Evolutionary conservation across 1,139 yeast genomes (phyloP), one percentile per base, ranked within the genome.

Genomic region (Blastobotrys malaysiensis): DNA sequence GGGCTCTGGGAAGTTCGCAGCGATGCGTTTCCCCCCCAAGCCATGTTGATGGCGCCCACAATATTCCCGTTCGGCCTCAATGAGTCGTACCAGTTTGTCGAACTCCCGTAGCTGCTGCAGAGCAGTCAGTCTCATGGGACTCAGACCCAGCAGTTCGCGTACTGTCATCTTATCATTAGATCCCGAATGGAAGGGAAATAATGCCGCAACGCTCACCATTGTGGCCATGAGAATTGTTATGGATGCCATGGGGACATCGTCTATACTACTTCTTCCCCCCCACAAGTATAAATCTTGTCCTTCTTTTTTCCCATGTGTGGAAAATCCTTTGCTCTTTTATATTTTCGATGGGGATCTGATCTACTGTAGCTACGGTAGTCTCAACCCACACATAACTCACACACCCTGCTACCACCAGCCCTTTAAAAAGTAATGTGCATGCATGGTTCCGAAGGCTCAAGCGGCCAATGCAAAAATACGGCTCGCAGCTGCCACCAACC

Each of bases 1-100:
- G 2, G 95, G 86, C 54, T 81, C 83, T 13, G 57, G 73, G 73
- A 45, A 57, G 36, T 51, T 18, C 52, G 51, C 48, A 21, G 55
- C 57, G 9, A 50, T 55, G 9, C 53, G 53, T 24, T 54, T 54
- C 16, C 43, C 51, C 18, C 43, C 31, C 2, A 2, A 2, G 44
- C 24, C 24, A 9, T 16, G 22, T 9, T 43, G 36, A 9, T 26
- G 9, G 43, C 43, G n/a, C 5, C 43, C 51, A 13, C 16, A 20
- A 13, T 43, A 26, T 19, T 14, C 45, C 20, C 48, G 44, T 47
- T 51, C 53, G 3, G 50, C 48, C 20, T 19, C 22, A 16, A 51
- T 21, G 5, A 51, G 45, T n/a, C 48, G 50, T 16, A 16, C 13
- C 20, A 51, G 16, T 26, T 26, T 27, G 20, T 36, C 48, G 19